Percentiles rank a stretch among this genome's conserved stretches.
Conservation (phyloP, 768 basidiomycete genomes). For the Sporobolomyces pararoseus region DNA sequence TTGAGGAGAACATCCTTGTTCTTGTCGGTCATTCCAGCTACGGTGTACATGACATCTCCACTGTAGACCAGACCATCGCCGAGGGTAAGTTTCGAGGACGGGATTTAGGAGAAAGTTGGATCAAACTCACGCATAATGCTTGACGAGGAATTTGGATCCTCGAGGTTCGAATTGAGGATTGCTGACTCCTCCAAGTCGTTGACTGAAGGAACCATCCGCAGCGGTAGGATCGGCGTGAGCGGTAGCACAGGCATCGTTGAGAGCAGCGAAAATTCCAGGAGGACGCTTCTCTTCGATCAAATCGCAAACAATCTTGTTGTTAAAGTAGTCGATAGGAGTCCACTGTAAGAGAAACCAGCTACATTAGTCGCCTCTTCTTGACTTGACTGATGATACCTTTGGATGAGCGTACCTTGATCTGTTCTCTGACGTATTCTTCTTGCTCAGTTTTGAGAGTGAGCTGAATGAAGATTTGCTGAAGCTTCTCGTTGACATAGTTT, state of each 20-base stretch:
- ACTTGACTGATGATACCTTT: no score
- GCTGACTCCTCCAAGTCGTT: conserved; percentile 65
- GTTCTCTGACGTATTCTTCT: conserved; percentile 96
- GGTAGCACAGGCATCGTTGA: conserved; percentile 98
- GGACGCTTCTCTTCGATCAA: conserved; percentile 94
- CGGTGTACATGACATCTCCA: conserved; percentile 97
- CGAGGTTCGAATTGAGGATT: conserved; percentile 94
- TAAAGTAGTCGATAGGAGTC: conserved; percentile 99
- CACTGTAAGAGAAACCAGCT: conserved; percentile 54
- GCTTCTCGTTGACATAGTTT: conserved; percentile 99
- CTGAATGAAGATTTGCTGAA: conserved; percentile 97
- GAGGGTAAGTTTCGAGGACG: not conserved
- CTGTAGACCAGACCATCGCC: not conserved
- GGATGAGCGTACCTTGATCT: conserved; percentile 63
- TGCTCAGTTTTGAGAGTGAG: conserved; percentile 98
- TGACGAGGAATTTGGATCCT: conserved; percentile 87
- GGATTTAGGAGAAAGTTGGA: not conserved
- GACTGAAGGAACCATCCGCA: conserved; percentile 93
- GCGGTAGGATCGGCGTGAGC: conserved; percentile 95
- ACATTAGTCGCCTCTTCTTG: no score
- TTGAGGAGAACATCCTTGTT: conserved; percentile 97
- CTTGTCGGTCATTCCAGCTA: conserved; percentile 98
- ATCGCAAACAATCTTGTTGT: conserved; percentile 90
- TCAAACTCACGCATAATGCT: conserved; percentile 74
- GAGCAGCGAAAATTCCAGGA: conserved; percentile 92